Evolutionary conservation across 2,329 filamentous ascomycete genomes (phyloP).

Genomic region (Phoma herbarum): DNA sequence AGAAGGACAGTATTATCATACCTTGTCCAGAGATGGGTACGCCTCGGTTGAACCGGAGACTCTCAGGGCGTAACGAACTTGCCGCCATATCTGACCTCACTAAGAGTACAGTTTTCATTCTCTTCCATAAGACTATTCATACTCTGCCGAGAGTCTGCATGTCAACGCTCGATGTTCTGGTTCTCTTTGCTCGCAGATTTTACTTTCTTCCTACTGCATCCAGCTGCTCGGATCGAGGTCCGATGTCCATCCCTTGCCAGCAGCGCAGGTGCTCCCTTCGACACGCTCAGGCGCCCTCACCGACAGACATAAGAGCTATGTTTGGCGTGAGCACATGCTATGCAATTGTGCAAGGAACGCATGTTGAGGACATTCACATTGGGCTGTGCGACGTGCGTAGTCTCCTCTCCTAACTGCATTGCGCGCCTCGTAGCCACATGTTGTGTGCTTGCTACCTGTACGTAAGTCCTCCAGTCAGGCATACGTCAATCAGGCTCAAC

Average conservation of each 20-base stretch:
- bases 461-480: background rate
- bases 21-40: background rate
- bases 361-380: background rate
- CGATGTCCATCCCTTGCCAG: conserved; percentile 5
- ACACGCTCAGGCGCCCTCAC: conserved; percentile 5
- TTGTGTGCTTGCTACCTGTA: background rate
- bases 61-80: background rate
- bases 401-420: background rate
- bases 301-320: conserved; percentile 3
- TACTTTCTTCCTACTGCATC: background rate
- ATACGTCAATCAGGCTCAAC: background rate
- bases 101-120: background rate
- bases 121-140: background rate
- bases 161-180: too few species aligned
- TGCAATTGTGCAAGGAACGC: background rate
- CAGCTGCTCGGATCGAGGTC: background rate
- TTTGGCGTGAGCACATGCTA: conserved; percentile 8
- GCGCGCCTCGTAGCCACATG: too few species aligned
- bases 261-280: background rate
- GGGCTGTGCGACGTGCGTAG: conserved; percentile 2
- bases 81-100: background rate
- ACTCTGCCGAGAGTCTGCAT: background rate
- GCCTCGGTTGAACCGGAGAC: background rate
- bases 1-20: background rate
- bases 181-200: background rate